phyloP scores from a whole-genome alignment of 805 yeast genomes.

The Kuraishia piskuri region DNA sequence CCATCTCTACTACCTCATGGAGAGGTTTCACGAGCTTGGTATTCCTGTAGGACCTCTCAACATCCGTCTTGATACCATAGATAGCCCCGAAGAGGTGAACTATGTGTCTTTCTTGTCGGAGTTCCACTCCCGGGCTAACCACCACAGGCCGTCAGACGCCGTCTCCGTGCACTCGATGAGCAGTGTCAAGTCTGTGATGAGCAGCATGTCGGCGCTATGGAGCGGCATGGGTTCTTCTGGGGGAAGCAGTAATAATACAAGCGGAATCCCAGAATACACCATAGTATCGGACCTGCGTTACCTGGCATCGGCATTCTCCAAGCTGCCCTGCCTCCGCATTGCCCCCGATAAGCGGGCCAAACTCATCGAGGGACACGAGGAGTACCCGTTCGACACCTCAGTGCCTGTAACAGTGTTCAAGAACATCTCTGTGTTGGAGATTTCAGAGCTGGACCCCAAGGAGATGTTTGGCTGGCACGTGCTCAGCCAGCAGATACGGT shows the following conservation, averaged over 20 bases:
- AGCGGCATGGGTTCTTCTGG: slow-evolving; percentile 15
- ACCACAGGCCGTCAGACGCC: slow-evolving; percentile 20
- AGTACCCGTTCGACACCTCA: slow-evolving; percentile 63
- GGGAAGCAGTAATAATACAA: slow-evolving; percentile 23
- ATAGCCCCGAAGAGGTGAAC: slow-evolving; percentile 38
- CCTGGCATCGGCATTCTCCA: slow-evolving; percentile 54
- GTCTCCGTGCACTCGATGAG: slow-evolving; percentile 50
- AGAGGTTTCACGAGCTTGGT: slow-evolving; percentile 40
- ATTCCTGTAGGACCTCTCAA: slow-evolving; percentile 53
- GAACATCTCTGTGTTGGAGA: slow-evolving; percentile 52
- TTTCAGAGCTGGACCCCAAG: slow-evolving; percentile 52
- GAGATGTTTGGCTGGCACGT: slow-evolving; percentile 60
- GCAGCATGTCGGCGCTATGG: slow-evolving; percentile 35
- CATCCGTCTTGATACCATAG: slow-evolving; percentile 48
- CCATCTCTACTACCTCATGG: slow-evolving; percentile 54
- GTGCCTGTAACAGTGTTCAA: slow-evolving; percentile 57
- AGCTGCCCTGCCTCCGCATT: slow-evolving; percentile 53
- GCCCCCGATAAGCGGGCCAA: slow-evolving; percentile 53
- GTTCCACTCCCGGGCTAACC: slow-evolving; percentile 29
- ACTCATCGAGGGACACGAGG: slow-evolving; percentile 54
- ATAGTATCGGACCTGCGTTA: slow-evolving; percentile 37
- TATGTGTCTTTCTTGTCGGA: slow-evolving; percentile 54
- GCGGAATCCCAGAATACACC: slow-evolving; percentile 35
- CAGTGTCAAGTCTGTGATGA: slow-evolving; percentile 46
- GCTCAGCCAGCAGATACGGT: slow-evolving; percentile 44